Evolutionary conservation across 1,284 basidiomycete genomes (phyloP).

Genomic region (Sporisorium exsertum): DNA sequence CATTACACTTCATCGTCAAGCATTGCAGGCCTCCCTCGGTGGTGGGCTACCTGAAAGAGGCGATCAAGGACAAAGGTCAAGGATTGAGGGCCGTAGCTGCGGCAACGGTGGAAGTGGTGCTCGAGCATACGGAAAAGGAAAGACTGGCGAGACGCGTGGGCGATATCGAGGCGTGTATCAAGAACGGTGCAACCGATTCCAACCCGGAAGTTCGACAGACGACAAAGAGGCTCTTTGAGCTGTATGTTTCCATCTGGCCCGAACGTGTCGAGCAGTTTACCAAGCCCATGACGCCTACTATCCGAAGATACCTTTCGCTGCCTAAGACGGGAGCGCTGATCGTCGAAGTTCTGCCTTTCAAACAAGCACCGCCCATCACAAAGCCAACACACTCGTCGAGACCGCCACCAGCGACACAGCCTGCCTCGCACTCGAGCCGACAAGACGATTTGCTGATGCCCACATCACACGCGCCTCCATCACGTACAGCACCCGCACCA

Average conservation of each 20-base stretch:
- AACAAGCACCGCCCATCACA: background rate
- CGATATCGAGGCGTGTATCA: conserved; percentile 70
- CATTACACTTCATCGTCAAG: conserved; percentile 70
- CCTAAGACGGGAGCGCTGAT: conserved; percentile 57
- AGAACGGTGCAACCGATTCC: conserved; percentile 71
- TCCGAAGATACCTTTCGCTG: conserved; percentile 69
- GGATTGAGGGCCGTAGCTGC: conserved; percentile 44
- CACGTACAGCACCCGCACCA: conserved; percentile 6
- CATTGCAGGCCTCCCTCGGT: conserved; percentile 70
- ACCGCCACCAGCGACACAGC: background rate
- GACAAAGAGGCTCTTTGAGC: conserved; percentile 70
- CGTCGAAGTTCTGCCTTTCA: conserved; percentile 21
- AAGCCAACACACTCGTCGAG: background rate
- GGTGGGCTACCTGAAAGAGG: conserved; percentile 68
- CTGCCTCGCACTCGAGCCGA: background rate
- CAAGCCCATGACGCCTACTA: conserved; percentile 71
- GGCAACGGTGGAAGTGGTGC: conserved; percentile 53
- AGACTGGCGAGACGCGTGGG: conserved; percentile 57
- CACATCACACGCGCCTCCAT: background rate
- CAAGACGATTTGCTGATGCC: background rate
- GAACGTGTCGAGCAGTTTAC: conserved; percentile 71
- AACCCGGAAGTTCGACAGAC: conserved; percentile 71
- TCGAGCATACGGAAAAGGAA: conserved; percentile 65
- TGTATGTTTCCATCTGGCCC: conserved; percentile 70
- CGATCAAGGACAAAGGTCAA: conserved; percentile 70